Evolutionary conservation across 2,329 filamentous ascomycete genomes (phyloP).

Genomic region (Aspergillus sergii): DNA sequence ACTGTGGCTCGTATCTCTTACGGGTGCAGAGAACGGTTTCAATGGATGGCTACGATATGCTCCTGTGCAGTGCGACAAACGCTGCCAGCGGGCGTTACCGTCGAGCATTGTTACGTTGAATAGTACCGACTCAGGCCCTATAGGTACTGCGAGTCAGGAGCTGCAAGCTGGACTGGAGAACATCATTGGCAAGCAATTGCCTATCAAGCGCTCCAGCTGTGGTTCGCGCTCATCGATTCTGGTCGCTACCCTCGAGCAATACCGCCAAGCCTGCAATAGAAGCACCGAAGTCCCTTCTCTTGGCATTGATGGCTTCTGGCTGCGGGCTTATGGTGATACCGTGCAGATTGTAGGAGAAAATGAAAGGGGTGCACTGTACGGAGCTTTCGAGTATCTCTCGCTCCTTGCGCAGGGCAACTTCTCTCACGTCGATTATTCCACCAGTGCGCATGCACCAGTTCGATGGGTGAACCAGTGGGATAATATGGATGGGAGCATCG

Average conservation of each 20-base stretch:
- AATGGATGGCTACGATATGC: constrained; percentile 68
- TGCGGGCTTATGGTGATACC: constrained; percentile 50
- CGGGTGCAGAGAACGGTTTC: constrained; percentile 61
- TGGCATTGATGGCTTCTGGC: constrained; percentile 58
- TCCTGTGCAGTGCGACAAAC: constrained; percentile 46
- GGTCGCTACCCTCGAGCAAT: constrained; percentile 36
- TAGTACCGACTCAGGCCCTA: constrained; percentile 55
- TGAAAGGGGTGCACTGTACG: constrained; percentile 69
- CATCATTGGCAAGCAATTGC: constrained; percentile 57
- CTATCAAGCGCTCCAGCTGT: constrained; percentile 31
- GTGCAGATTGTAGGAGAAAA: constrained; percentile 66
- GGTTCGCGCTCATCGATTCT: constrained; percentile 26
- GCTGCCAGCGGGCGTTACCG: constrained; percentile 48
- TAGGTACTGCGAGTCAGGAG: constrained; percentile 63
- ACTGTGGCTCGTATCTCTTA: background rate
- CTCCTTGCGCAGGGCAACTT: constrained; percentile 64
- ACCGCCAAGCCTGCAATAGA: constrained; percentile 26
- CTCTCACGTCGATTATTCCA: constrained; percentile 49
- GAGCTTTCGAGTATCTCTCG: constrained; percentile 69
- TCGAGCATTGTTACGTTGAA: constrained; percentile 58
- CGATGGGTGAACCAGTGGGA: constrained; percentile 77
- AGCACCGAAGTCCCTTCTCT: constrained; percentile 27
- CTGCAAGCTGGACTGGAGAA: constrained; percentile 59
- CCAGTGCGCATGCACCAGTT: constrained; percentile 62
- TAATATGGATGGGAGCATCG: constrained; percentile 68